Conservation (phyloP, 164 flowering plant genomes). For the Litsea cubeba region DNA sequence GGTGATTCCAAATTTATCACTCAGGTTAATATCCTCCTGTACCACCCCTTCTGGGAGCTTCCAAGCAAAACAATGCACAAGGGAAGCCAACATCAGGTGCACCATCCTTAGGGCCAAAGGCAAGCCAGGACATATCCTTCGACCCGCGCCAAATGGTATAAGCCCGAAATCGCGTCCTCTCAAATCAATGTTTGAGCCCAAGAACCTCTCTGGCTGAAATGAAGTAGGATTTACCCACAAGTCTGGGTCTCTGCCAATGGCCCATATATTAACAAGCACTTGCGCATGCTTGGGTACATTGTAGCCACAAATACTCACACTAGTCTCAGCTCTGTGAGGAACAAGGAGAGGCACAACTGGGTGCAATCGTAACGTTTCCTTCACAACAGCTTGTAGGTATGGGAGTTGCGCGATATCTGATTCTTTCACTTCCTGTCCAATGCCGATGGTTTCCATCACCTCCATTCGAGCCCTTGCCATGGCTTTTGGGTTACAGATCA, state of each 20-base stretch:
- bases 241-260: slow-evolving; percentile 18
- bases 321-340: slow-evolving; percentile 15
- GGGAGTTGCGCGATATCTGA: slow-evolving; percentile 10
- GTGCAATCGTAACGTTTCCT: slow-evolving; percentile 19
- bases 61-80: slow-evolving; percentile 19
- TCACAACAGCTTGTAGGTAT: slow-evolving; percentile 17
- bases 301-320: slow-evolving; percentile 7
- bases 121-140: slow-evolving; percentile 23
- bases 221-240: slow-evolving; percentile 14
- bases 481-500: slow-evolving; percentile 13
- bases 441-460: background rate
- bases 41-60: slow-evolving; percentile 10
- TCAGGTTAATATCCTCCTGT: slow-evolving; percentile 18
- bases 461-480: slow-evolving; percentile 12
- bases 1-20: slow-evolving; percentile 17
- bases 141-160: slow-evolving; percentile 23
- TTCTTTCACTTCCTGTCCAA: slow-evolving; percentile 5
- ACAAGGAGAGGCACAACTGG: slow-evolving; percentile 14
- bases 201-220: slow-evolving; percentile 23
- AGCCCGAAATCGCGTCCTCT: slow-evolving; percentile 17
- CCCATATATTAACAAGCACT: slow-evolving; percentile 21
- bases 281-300: slow-evolving; percentile 17
- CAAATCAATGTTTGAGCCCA: slow-evolving; percentile 14
- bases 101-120: slow-evolving; percentile 16
- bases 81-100: slow-evolving; percentile 19